phyloP scores from a whole-genome alignment of 352 stramenopile species.

The Pythium oligandrum region DNA sequence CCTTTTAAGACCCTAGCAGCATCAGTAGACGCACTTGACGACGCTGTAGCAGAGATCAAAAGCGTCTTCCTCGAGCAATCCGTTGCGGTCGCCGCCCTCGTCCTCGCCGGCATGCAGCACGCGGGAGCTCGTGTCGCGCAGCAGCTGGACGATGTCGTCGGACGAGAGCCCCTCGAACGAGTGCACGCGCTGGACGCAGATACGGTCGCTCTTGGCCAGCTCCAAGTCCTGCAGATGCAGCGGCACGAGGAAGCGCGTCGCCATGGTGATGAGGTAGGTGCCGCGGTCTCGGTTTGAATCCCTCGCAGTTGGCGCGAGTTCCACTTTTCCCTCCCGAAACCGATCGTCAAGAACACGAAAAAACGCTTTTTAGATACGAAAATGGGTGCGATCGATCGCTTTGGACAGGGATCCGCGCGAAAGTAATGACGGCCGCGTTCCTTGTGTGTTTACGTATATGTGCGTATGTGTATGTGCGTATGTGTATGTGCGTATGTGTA shows the following conservation, averaged over 20 bases:
- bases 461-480: too few relatives aligned
- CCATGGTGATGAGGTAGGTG: constrained; percentile 5
- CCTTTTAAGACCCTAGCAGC: too few relatives aligned
- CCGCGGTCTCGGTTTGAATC: neutral
- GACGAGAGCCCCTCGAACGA: constrained; percentile 43
- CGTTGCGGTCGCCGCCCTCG: constrained; percentile 30
- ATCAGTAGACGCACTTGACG: constrained; percentile 36
- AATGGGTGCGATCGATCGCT: too few relatives aligned
- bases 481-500: too few relatives aligned
- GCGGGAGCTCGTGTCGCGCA: constrained; percentile 46
- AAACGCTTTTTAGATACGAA: too few relatives aligned
- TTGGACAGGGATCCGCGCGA: too few relatives aligned
- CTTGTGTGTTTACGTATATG: too few relatives aligned
- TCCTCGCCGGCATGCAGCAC: constrained; percentile 26
- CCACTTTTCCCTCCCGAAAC: too few relatives aligned
- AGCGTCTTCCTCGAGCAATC: constrained; percentile 51
- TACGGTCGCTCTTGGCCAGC: constrained; percentile 57
- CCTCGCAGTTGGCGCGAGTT: too few relatives aligned
- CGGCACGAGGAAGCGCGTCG: constrained; percentile 76
- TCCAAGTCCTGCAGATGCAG: constrained; percentile 73
- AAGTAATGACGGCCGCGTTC: too few relatives aligned
- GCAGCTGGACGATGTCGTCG: constrained; percentile 35
- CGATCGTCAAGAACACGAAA: too few relatives aligned
- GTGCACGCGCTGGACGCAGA: constrained; percentile 61
- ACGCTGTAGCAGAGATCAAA: constrained; percentile 75